Percentiles rank a stretch among this genome's conserved stretches.
Evolutionary conservation across 805 yeast genomes (phyloP).

Genomic region (Saccharomycopsis capsularis): DNA sequence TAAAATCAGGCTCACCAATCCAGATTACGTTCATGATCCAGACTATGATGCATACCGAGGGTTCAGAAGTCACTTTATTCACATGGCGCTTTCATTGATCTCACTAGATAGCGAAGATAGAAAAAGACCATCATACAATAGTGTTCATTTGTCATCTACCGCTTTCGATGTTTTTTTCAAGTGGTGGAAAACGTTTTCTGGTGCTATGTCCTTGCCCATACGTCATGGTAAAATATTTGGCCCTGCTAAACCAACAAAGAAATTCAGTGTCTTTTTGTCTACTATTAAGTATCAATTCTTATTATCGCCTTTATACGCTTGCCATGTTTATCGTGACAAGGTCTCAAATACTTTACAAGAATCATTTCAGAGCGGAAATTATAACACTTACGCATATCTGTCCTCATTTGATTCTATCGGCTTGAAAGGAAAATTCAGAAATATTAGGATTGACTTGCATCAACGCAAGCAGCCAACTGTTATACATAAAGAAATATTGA

Average conservation of each 20-base stretch:
- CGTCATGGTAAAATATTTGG: conserved; percentile 69
- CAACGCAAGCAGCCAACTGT: conserved; percentile 46
- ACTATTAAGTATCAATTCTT: conserved; percentile 76
- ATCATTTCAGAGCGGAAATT: conserved; percentile 23
- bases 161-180: conserved; percentile 58
- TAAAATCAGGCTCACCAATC: conserved; percentile 50
- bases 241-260: conserved; percentile 45
- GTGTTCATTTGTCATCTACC: conserved; percentile 70
- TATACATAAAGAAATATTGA: conserved; percentile 40
- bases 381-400: neutral
- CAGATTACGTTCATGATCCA: conserved; percentile 34
- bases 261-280: conserved; percentile 66
- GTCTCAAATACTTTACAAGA: conserved; percentile 32
- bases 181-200: conserved; percentile 88
- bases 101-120: conserved; percentile 31
- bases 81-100: conserved; percentile 52
- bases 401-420: conserved; percentile 35
- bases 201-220: conserved; percentile 68
- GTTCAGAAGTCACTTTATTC: conserved; percentile 77
- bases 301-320: conserved; percentile 62
- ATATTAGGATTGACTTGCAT: conserved; percentile 59
- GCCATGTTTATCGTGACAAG: conserved; percentile 61
- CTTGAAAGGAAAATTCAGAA: conserved; percentile 51
- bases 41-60: conserved; percentile 74
- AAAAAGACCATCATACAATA: conserved; percentile 47